phyloP scores from a whole-genome alignment of 2,329 filamentous ascomycete genomes.

The Xylariaceae sp. region DNA sequence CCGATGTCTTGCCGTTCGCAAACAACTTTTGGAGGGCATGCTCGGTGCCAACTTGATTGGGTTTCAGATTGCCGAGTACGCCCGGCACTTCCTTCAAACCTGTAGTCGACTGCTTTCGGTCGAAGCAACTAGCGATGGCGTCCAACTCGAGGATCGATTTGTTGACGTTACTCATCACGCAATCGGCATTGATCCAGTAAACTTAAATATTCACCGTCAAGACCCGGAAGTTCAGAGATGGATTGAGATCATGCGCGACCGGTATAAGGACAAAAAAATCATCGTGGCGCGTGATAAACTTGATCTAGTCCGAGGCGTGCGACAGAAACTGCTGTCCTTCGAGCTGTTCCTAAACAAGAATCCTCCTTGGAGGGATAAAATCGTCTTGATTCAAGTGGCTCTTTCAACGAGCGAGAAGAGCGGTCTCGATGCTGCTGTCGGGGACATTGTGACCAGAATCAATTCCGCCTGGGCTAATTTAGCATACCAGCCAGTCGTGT shows the following conservation, averaged over 20 bases:
- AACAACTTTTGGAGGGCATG: slow-evolving; percentile 85
- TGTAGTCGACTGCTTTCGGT: slow-evolving; percentile 89
- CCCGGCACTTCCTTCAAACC: slow-evolving; percentile 90
- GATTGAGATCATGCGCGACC: slow-evolving; percentile 76
- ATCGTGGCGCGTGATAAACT: slow-evolving; percentile 95
- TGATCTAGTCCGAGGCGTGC: slow-evolving; percentile 85
- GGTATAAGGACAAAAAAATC: slow-evolving; percentile 83
- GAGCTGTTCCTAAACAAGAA: slow-evolving; percentile 94
- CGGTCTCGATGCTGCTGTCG: slow-evolving; percentile 83
- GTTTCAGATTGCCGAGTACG: slow-evolving; percentile 92
- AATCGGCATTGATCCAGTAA: slow-evolving; percentile 86
- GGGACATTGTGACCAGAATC: slow-evolving; percentile 91
- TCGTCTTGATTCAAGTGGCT: slow-evolving; percentile 90
- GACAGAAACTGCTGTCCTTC: slow-evolving; percentile 88
- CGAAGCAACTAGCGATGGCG: slow-evolving; percentile 81
- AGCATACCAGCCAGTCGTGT: slow-evolving; percentile 88
- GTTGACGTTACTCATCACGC: slow-evolving; percentile 82
- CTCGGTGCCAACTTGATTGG: slow-evolving; percentile 88
- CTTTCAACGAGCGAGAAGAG: slow-evolving; percentile 85
- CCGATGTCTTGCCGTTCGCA: slow-evolving; percentile 82
- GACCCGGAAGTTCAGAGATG: slow-evolving; percentile 73
- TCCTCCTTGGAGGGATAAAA: slow-evolving; percentile 82
- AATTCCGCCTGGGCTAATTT: slow-evolving; percentile 89
- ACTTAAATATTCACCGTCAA: slow-evolving; percentile 67
- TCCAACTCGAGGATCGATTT: slow-evolving; percentile 90